These are phyloP conservation scores for Dryas integrifolia DNA, from an alignment of 331 rosid genomes.

Conservation along the genomic window DNA sequence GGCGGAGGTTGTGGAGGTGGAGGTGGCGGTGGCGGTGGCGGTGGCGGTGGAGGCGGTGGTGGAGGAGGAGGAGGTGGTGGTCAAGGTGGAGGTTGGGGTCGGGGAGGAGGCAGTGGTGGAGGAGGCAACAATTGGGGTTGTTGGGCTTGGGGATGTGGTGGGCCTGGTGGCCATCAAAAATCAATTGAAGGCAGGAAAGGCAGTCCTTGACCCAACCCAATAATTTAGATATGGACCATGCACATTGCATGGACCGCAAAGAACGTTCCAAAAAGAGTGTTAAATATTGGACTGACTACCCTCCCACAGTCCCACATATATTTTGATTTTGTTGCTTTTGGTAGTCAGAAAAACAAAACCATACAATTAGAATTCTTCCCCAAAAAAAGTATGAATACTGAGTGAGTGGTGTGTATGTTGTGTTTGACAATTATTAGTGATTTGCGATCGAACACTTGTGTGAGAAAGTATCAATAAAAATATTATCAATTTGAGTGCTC, in stretches of 20 bases:
- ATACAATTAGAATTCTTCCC: background rate
- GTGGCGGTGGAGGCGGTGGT: background rate
- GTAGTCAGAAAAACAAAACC: background rate
- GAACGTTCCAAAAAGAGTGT: background rate
- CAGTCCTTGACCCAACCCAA: background rate
- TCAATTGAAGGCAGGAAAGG: conserved; percentile 13
- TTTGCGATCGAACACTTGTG: background rate
- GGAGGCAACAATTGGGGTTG: conserved; percentile 16
- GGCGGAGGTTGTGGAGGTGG: conserved; percentile 10
- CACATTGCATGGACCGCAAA: background rate
- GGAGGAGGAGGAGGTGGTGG: background rate
- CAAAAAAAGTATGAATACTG: background rate
- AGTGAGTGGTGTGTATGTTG: background rate
- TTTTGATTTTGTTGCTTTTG: background rate
- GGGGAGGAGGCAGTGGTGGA: conserved; percentile 27
- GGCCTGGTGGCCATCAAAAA: conserved; percentile 25
- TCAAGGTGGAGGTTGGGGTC: conserved; percentile 20
- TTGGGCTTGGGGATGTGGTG: conserved; percentile 40
- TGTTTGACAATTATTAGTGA: background rate
- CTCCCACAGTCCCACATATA: background rate
- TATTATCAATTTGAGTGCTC: background rate
- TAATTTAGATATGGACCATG: background rate
- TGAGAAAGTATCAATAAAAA: conserved; percentile 8
- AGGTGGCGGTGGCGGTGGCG: background rate
- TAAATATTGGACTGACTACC: background rate